Conservation (phyloP, 305 asterid species). For the Solanum hybrid region DNA sequence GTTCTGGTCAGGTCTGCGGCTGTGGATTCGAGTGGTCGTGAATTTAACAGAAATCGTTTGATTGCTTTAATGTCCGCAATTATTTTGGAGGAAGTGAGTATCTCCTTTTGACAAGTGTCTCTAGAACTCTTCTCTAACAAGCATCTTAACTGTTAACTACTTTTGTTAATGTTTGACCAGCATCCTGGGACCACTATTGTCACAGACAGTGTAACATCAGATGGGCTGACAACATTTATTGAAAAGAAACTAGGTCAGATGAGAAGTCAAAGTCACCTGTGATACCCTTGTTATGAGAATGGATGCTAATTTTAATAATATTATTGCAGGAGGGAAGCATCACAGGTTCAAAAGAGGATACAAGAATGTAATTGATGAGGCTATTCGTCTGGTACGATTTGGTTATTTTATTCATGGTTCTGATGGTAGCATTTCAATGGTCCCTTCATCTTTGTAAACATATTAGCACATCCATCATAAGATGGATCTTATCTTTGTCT, state of each 20-base stretch:
- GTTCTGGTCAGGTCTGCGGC: constrained; percentile 82
- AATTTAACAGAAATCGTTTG: constrained; percentile 86
- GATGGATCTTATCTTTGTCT: neutral
- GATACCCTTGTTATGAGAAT: neutral
- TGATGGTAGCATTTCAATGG: neutral
- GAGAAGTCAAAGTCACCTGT: neutral
- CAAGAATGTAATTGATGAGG: constrained; percentile 98
- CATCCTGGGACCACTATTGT: constrained; percentile 95
- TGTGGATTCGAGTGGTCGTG: constrained; percentile 85
- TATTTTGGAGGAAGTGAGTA: constrained; percentile 81
- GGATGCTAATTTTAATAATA: constrained; percentile 18
- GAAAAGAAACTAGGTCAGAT: constrained; percentile 86
- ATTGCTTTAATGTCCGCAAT: constrained; percentile 94
- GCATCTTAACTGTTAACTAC: constrained; percentile 16
- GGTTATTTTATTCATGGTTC: neutral
- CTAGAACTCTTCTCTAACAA: neutral
- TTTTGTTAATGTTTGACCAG: constrained; percentile 32
- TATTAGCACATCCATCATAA: neutral
- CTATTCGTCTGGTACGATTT: constrained; percentile 69
- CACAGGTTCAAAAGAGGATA: constrained; percentile 97
- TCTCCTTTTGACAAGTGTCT: constrained; percentile 1
- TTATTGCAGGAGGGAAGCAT: constrained; percentile 77
- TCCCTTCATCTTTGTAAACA: neutral
- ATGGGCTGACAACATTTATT: constrained; percentile 87
- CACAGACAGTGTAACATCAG: constrained; percentile 97